Conservation (phyloP, 352 stramenopile genomes). For the Blastocystis sp. region DNA sequence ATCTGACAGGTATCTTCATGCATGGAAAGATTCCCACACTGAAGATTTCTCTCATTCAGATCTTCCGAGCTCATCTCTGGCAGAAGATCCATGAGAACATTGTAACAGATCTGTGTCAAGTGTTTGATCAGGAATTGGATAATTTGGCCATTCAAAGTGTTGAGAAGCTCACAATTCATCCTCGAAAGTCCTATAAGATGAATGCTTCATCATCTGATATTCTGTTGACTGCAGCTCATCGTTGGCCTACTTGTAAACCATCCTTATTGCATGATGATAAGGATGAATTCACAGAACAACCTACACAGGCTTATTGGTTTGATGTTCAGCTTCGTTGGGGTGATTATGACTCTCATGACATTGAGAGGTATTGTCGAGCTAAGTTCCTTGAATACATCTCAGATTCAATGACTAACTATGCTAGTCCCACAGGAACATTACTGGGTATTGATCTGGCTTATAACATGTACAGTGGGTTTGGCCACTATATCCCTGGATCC, state of each 20-base stretch:
- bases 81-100: slow-evolving; percentile 98
- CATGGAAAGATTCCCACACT: slow-evolving; percentile 99
- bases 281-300: slow-evolving; percentile 90
- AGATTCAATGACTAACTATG: slow-evolving; percentile 99
- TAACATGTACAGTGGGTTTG: slow-evolving; percentile 97
- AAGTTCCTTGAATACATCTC: slow-evolving; percentile 99
- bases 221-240: slow-evolving; percentile 95
- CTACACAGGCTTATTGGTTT: slow-evolving; percentile 99
- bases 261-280: slow-evolving; percentile 82
- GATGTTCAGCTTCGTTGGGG: slow-evolving; percentile 98
- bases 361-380: slow-evolving; percentile 93
- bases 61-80: slow-evolving; percentile 97
- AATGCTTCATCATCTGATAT: slow-evolving; percentile 98
- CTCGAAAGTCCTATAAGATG: slow-evolving; percentile 99
- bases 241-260: slow-evolving; percentile 86
- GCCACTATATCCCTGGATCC: slow-evolving; percentile 96
- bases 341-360: slow-evolving; percentile 99
- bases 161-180: slow-evolving; percentile 99
- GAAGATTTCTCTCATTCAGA: slow-evolving; percentile 91
- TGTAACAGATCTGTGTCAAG: slow-evolving; percentile 76
- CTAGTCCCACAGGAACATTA: slow-evolving; percentile 92
- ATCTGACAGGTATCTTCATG: slow-evolving; percentile 99
- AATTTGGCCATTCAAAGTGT: slow-evolving; percentile 98
- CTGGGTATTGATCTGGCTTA: slow-evolving; percentile 95
- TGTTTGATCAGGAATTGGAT: slow-evolving; percentile 98